These are phyloP conservation scores for Beauveria varroae DNA, from an alignment of 2,329 filamentous ascomycete species.

Conservation along the genomic window DNA sequence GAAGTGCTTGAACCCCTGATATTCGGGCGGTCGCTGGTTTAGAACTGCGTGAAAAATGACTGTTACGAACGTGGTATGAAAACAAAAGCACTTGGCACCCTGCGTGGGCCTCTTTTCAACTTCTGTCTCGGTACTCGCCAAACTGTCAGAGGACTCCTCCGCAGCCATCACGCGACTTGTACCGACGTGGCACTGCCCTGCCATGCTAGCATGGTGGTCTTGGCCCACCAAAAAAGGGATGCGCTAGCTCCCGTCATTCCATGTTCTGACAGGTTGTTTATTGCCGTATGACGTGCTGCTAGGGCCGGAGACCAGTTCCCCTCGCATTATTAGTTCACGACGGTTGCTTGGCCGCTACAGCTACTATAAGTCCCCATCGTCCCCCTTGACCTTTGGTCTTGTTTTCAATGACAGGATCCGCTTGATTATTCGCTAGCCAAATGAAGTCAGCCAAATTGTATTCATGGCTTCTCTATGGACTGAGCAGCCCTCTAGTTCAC, in stretches of 20 bases:
- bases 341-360: not conserved
- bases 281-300: not conserved
- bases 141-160: no score
- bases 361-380: not conserved
- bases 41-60: no score
- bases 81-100: no score
- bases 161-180: no score
- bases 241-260: not conserved
- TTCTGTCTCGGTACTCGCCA: no score
- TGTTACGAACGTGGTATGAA: no score
- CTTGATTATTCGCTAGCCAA: not conserved
- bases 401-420: no score
- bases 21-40: no score
- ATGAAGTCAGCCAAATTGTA: not conserved
- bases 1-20: no score
- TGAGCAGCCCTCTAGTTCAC: not conserved
- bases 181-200: no score
- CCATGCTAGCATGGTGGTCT: slow-evolving; percentile 1
- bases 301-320: not conserved
- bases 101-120: no score
- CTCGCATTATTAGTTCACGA: not conserved
- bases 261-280: not conserved
- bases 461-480: not conserved
- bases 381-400: not conserved
- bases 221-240: not conserved